Conservation (phyloP, 371 early-diverging fungal species). For the Apophysomyces elegans region DNA sequence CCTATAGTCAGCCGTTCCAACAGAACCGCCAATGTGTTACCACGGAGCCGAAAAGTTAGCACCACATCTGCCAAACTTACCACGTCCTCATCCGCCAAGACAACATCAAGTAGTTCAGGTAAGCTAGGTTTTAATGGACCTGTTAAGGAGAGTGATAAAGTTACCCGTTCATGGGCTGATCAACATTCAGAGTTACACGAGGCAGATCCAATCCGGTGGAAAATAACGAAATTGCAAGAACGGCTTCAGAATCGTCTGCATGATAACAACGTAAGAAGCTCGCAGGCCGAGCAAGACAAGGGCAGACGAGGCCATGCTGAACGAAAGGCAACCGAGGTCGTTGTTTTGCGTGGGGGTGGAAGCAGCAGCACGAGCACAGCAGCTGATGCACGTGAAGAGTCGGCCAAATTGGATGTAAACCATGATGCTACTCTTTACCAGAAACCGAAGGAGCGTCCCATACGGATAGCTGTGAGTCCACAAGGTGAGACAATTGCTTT, state of each 20-base stretch:
- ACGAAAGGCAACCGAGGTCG: slow-evolving; percentile 6
- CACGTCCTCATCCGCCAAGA: slow-evolving; percentile 25
- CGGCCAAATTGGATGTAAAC: slow-evolving; percentile 5
- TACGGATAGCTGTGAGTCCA: slow-evolving; percentile 48
- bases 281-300: slow-evolving; percentile 27
- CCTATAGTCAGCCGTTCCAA: slow-evolving; percentile 7
- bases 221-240: slow-evolving; percentile 22
- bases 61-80: slow-evolving; percentile 4
- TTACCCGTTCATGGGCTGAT: not conserved
- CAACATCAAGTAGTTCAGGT: slow-evolving; percentile 24
- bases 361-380: slow-evolving; percentile 20
- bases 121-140: slow-evolving; percentile 4
- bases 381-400: slow-evolving; percentile 18
- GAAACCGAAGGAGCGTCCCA: slow-evolving; percentile 17
- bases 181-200: slow-evolving; percentile 7
- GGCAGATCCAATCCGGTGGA: slow-evolving; percentile 10
- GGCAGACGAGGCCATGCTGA: not conserved
- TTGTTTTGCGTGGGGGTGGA: slow-evolving; percentile 27
- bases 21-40: not conserved
- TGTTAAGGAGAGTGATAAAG: not conserved
- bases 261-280: slow-evolving; percentile 19
- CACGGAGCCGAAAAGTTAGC: slow-evolving; percentile 13
- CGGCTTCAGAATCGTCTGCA: slow-evolving; percentile 27
- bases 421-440: not conserved
- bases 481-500: slow-evolving; percentile 25